A percentile compares a stretch with the other conserved stretches of the same genome.
These are phyloP conservation scores for Pseudotsuga menziesii DNA, from an alignment of 75 land plant species.

Conservation along the genomic window DNA sequence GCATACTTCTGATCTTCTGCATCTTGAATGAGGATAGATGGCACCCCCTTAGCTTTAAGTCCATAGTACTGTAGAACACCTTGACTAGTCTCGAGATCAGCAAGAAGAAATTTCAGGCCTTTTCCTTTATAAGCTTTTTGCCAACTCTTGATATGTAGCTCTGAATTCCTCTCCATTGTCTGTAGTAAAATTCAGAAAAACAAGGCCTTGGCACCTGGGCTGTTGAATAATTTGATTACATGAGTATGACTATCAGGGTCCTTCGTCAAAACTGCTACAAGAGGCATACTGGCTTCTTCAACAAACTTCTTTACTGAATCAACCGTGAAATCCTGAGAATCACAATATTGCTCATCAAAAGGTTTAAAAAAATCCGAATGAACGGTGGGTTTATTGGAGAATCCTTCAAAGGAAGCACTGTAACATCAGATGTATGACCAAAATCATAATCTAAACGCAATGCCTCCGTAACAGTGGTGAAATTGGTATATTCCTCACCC, in stretches of 20 bases:
- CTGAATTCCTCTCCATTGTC: slow-evolving; percentile 42
- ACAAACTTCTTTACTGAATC: slow-evolving; percentile 70
- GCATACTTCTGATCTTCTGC: slow-evolving; percentile 55
- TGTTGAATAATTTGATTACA: slow-evolving; percentile 72
- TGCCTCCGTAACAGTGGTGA: slow-evolving; percentile 53
- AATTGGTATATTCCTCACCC: slow-evolving; percentile 65
- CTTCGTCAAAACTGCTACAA: slow-evolving; percentile 56
- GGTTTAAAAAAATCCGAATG: slow-evolving; percentile 76
- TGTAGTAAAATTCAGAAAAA: slow-evolving; percentile 57
- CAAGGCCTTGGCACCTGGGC: slow-evolving; percentile 70
- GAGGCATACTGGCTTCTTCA: slow-evolving; percentile 66
- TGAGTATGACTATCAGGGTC: slow-evolving; percentile 55
- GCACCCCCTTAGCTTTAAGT: slow-evolving; percentile 54
- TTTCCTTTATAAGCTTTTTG: slow-evolving; percentile 49
- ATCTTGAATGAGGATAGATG: slow-evolving; percentile 66
- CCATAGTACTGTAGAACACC: slow-evolving; percentile 91
- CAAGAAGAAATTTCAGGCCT: slow-evolving; percentile 66
- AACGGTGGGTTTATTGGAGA: slow-evolving; percentile 45
- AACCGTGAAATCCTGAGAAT: slow-evolving; percentile 68
- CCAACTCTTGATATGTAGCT: slow-evolving; percentile 54
- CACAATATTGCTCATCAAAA: slow-evolving; percentile 87
- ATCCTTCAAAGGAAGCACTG: slow-evolving; percentile 68
- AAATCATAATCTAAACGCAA: slow-evolving; percentile 83
- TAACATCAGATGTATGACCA: slow-evolving; percentile 70
- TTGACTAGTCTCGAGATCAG: slow-evolving; percentile 61